Evolutionary conservation across 208 protist genomes (phyloP).

Genomic region (Trypanosoma rangeli): DNA sequence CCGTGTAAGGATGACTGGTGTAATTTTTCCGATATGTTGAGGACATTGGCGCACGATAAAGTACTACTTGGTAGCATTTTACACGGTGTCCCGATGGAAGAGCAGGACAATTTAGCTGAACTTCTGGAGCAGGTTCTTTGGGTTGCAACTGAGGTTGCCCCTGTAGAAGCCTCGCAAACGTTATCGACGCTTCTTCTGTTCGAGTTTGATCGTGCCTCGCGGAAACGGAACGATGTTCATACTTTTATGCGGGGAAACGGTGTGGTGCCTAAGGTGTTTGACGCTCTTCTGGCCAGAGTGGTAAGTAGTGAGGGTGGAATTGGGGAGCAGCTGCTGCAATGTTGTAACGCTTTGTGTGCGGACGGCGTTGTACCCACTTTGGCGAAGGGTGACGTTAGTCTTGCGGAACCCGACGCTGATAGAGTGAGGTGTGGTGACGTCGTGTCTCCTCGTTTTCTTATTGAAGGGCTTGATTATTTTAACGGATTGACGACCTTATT

Average conservation of each 20-base stretch:
- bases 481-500: not conserved
- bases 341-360: constrained; percentile 19
- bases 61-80: constrained; percentile 35
- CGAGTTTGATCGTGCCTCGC: constrained; percentile 45
- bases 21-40: constrained; percentile 17
- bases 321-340: constrained; percentile 20
- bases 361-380: not conserved
- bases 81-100: constrained; percentile 29
- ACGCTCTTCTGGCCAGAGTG: constrained; percentile 22
- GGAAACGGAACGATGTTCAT: constrained; percentile 28
- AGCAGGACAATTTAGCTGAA: constrained; percentile 32
- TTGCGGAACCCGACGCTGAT: not conserved
- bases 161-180: constrained; percentile 31
- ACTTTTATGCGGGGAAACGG: constrained; percentile 39
- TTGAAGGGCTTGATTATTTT: constrained; percentile 27
- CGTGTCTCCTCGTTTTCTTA: not conserved
- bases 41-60: constrained; percentile 30
- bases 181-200: constrained; percentile 36
- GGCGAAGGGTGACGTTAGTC: not conserved
- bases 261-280: constrained; percentile 30
- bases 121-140: constrained; percentile 35
- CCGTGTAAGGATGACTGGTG: not conserved
- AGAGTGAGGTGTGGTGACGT: not conserved
- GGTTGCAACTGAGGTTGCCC: constrained; percentile 27
- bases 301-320: constrained; percentile 19